A percentile compares a stretch with the other conserved stretches of the same genome.
Evolutionary conservation across 495 filamentous ascomycete species (phyloP).

Genomic region (Aspergillus affinis): DNA sequence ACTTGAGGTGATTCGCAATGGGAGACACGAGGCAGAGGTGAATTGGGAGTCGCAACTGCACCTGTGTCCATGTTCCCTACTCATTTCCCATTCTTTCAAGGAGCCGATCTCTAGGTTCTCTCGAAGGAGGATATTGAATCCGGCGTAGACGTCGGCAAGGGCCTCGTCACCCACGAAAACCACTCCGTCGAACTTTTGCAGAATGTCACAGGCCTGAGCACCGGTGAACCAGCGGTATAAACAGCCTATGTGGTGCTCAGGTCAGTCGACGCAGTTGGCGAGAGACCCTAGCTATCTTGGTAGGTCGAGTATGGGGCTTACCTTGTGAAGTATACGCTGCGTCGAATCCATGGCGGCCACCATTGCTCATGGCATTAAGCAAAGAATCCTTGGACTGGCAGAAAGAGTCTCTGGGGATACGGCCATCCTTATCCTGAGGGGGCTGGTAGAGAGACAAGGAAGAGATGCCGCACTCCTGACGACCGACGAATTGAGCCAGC

Average conservation of each 20-base stretch:
- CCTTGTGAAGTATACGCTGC: constrained; percentile 42
- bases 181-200: constrained; percentile 46
- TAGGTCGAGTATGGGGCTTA: constrained; percentile 12
- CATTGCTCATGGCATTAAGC: constrained; percentile 46
- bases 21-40: constrained; percentile 31
- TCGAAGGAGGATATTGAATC: constrained; percentile 50
- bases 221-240: constrained; percentile 48
- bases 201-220: constrained; percentile 48
- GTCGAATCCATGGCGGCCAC: constrained; percentile 48
- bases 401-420: constrained; percentile 22
- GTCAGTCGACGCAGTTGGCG: constrained; percentile 7
- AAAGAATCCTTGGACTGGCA: constrained; percentile 40
- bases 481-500: constrained; percentile 44
- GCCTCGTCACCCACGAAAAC: constrained; percentile 49
- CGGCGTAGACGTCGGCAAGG: constrained; percentile 43
- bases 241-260: constrained; percentile 28
- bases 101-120: constrained; percentile 43
- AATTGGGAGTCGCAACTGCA: constrained; percentile 48
- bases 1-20: constrained; percentile 35
- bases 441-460: constrained; percentile 42
- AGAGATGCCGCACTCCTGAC: constrained; percentile 45
- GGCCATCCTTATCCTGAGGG: constrained; percentile 22
- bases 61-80: constrained; percentile 24
- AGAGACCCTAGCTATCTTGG: not conserved
- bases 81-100: constrained; percentile 43